Base-by-base conservation (phyloP, 768 basidiomycete genomes). In the Pulveroboletus sp. region DNA sequence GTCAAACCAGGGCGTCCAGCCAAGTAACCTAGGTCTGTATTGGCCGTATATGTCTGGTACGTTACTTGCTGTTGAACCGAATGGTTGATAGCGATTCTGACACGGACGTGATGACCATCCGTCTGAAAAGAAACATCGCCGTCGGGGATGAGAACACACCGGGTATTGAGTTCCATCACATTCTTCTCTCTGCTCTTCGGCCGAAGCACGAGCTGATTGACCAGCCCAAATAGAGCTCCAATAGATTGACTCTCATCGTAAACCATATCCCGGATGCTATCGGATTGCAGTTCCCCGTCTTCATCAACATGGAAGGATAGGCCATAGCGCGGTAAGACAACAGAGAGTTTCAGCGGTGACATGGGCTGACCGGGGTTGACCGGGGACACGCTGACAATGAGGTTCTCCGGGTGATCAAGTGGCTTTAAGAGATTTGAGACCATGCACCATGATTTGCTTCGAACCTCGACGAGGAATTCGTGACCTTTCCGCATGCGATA, bases 191-290 rank as follows among this genome's bases (percentile, higher is more conserved):
- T 40, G 20, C 3, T 2, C 14, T 55, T 64, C 37, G 56, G 58
- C n/a, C 74, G 65, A 31, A 78, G 66, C 3, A 79, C 65, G 13
- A 77, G 71, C 24, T 62, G 67, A 31, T 62, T 70, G 29, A 37
- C 29, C 32, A 80, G 53, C 11, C 78, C 79, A 38, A 76, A 67
- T 51, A 81, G 59, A 0, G 75, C 70, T 0, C 75, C 75, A 2
- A 62, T 59, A 0, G 65, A 75, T 49, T 79, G 79, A 25, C 62
- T 42, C 2, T 41, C 2, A 39, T 77, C 74, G 13, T 77, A 61
- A 13, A 72, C 58, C 67, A 75, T 76, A 14, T 60, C 67, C 7
- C 69, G 66, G 31, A 76, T 60, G 33, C 74, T 73, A 13, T 43
- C 61, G 29, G 71, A 77, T 46, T 75, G 69, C 21, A 79, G 56